phyloP scores from a whole-genome alignment of 768 basidiomycete genomes.

The Suillus cothurnatus region DNA sequence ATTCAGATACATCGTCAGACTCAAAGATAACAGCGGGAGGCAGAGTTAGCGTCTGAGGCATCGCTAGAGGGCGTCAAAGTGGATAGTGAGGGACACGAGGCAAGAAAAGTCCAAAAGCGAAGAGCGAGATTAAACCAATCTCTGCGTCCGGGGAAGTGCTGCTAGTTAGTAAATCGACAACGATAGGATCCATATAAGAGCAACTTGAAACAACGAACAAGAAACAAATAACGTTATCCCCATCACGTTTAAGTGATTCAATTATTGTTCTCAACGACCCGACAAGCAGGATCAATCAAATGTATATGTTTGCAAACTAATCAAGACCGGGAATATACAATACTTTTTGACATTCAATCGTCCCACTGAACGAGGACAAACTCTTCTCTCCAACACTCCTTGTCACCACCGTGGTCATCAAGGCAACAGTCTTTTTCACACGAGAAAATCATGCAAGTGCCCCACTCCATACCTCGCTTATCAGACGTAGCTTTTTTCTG shows the following conservation, averaged over 20 bases:
- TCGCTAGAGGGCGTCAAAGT: conserved; percentile 18
- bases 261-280: conserved; percentile 2
- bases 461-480: conserved; percentile 88
- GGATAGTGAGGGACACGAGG: background rate
- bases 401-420: conserved; percentile 41
- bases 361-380: conserved; percentile 78
- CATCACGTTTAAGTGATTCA: background rate
- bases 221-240: conserved; percentile 29
- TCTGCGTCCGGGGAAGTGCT: conserved; percentile 26
- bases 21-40: conserved; percentile 17
- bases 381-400: conserved; percentile 71
- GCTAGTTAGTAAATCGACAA: conserved; percentile 19
- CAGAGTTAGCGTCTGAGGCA: conserved; percentile 28
- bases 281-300: background rate
- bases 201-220: conserved; percentile 14
- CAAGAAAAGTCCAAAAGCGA: conserved; percentile 11
- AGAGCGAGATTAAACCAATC: conserved; percentile 22
- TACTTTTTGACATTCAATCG: conserved; percentile 36
- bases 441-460: conserved; percentile 86
- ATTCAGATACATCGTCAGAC: conserved; percentile 25
- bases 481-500: conserved; percentile 47
- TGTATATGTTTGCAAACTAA: background rate
- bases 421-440: conserved; percentile 80
- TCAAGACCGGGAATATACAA: background rate
- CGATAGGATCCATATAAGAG: conserved; percentile 15